These are phyloP conservation scores for Cladosporium phlei DNA, from an alignment of 2,329 filamentous ascomycete genomes.

Conservation along the genomic window DNA sequence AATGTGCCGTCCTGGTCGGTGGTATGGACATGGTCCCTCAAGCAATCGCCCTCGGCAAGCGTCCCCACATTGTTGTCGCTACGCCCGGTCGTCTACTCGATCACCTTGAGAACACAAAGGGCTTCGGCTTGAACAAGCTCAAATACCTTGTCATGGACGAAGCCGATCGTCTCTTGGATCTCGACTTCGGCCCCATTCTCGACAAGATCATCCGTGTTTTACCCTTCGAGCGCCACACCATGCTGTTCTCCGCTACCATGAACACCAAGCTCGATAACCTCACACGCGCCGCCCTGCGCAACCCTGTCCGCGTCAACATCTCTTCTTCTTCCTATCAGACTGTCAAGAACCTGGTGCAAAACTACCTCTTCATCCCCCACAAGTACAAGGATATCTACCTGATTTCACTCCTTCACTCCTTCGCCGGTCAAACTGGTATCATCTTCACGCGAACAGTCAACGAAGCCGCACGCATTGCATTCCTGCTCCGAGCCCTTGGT, in stretches of 20 bases:
- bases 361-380: constrained; percentile 80
- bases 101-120: constrained; percentile 94
- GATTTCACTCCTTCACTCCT: constrained; percentile 79
- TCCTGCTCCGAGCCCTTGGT: constrained; percentile 76
- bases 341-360: constrained; percentile 80
- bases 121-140: constrained; percentile 75
- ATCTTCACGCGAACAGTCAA: constrained; percentile 90
- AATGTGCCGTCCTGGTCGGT: constrained; percentile 74
- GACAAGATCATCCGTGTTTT: constrained; percentile 91
- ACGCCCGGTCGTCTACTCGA: constrained; percentile 86
- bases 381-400: constrained; percentile 87
- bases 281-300: constrained; percentile 80
- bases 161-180: constrained; percentile 83
- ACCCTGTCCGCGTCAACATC: constrained; percentile 78
- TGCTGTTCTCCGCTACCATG: constrained; percentile 92
- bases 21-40: constrained; percentile 96
- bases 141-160: constrained; percentile 95
- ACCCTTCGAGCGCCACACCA: constrained; percentile 71
- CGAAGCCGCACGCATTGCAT: constrained; percentile 80
- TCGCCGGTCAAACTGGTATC: constrained; percentile 78
- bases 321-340: constrained; percentile 83
- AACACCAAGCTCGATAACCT: constrained; percentile 88
- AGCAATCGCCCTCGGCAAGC: constrained; percentile 86
- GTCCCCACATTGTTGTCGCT: constrained; percentile 88
- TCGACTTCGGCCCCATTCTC: constrained; percentile 88